Evolutionary conservation across 805 yeast genomes (phyloP).

Genomic region (Candida khao-thaluensis): DNA sequence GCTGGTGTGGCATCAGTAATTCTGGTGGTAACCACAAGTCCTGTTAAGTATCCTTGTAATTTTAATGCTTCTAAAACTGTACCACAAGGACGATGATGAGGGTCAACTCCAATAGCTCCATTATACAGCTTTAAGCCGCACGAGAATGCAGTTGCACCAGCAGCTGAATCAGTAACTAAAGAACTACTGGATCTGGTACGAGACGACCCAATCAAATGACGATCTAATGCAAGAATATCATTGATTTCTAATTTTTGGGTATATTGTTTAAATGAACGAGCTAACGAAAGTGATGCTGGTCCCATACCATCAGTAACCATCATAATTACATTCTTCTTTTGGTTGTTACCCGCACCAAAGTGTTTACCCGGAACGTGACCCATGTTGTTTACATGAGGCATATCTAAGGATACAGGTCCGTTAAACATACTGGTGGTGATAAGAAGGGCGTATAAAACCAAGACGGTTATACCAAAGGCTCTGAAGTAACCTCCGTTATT

Average conservation of each 20-base stretch:
- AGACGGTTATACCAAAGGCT: constrained; percentile 1
- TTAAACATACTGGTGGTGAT: constrained; percentile 1
- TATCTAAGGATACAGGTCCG: background rate
- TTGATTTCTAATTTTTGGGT: constrained; percentile 51
- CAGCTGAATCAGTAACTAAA: constrained; percentile 88
- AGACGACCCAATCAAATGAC: constrained; percentile 74
- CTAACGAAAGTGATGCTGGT: constrained; percentile 76
- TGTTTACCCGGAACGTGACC: background rate
- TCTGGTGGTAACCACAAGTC: constrained; percentile 87
- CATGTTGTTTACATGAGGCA: constrained; percentile 1
- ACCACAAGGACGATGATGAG: constrained; percentile 70
- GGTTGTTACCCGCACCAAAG: background rate
- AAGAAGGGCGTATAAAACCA: constrained; percentile 4
- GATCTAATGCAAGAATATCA: constrained; percentile 62
- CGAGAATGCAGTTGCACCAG: constrained; percentile 92
- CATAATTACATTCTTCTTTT: constrained; percentile 73
- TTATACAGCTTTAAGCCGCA: constrained; percentile 81
- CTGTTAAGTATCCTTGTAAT: constrained; percentile 74
- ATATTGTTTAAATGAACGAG: constrained; percentile 70
- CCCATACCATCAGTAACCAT: constrained; percentile 96
- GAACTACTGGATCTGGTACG: constrained; percentile 81
- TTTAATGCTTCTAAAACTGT: constrained; percentile 87
- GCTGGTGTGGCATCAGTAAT: constrained; percentile 96
- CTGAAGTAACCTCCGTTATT: background rate
- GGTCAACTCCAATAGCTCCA: constrained; percentile 85